Percentiles rank a stretch among this genome's conserved stretches.
Evolutionary conservation across 2,329 filamentous ascomycete genomes (phyloP).

Genomic region (Pseudopithomyces chartarum): DNA sequence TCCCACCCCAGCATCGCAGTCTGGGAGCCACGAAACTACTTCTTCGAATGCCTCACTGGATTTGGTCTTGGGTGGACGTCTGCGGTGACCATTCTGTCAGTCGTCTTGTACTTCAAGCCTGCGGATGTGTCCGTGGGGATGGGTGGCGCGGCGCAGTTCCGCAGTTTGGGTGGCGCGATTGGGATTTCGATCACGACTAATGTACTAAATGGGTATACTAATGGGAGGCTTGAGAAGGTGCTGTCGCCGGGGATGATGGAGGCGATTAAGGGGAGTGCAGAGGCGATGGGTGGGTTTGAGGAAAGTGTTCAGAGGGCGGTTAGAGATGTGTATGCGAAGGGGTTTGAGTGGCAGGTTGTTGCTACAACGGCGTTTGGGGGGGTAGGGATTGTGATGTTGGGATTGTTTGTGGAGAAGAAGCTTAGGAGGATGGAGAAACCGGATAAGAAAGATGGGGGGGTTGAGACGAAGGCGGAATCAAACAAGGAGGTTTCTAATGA

Average conservation of each 20-base stretch:
- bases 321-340: not conserved
- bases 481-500: too few species aligned
- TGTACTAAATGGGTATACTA: conserved; percentile 3
- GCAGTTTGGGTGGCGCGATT: not conserved
- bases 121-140: conserved; percentile 1
- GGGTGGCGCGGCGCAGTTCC: conserved; percentile 3
- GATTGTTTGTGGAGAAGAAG: not conserved
- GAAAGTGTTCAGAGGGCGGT: not conserved
- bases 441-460: not conserved
- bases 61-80: not conserved
- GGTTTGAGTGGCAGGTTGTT: not conserved
- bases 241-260: not conserved
- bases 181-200: not conserved
- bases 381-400: not conserved
- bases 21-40: not conserved
- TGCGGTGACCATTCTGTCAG: not conserved
- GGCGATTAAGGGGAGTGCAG: not conserved
- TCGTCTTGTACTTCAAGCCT: not conserved
- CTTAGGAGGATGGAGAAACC: not conserved
- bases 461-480: too few species aligned
- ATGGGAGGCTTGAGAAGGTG: not conserved
- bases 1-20: not conserved
- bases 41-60: not conserved
- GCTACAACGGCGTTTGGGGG: not conserved
- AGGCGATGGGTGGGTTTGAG: not conserved